Evolutionary conservation across 2,329 filamentous ascomycete species (phyloP).

Genomic region (Diaporthe helianthi): DNA sequence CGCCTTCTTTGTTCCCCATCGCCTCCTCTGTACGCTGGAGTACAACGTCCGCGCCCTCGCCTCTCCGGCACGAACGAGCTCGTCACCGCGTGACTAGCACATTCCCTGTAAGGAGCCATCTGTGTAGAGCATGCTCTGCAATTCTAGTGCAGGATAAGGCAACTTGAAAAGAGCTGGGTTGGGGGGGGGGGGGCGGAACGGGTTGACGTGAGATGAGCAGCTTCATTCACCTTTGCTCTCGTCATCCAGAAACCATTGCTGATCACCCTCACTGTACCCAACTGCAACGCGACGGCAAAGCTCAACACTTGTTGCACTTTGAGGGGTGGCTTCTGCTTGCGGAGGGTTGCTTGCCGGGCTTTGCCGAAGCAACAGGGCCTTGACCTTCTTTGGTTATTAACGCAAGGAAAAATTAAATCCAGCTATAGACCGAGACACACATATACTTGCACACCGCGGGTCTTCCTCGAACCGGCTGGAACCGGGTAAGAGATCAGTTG

Average conservation of each 20-base stretch:
- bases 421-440: neutral
- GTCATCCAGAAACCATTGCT: neutral
- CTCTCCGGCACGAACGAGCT: neutral
- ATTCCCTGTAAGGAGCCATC: neutral
- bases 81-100: neutral
- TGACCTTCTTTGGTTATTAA: neutral
- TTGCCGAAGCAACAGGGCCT: neutral
- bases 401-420: neutral
- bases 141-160: neutral
- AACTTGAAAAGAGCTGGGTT: too few species aligned
- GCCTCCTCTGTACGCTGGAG: neutral
- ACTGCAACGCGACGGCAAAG: neutral
- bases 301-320: neutral
- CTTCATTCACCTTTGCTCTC: neutral
- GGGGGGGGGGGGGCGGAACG: neutral
- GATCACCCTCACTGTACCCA: neutral
- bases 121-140: neutral
- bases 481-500: neutral
- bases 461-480: neutral
- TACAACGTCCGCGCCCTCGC: neutral
- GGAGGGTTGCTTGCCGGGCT: neutral
- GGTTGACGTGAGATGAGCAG: constrained; percentile 12
- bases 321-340: neutral
- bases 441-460: neutral
- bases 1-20: neutral